A percentile compares a stretch with the other conserved stretches of the same genome.
Conservation (phyloP, 352 stramenopile species). For the Halophytophthora batemanensis region DNA sequence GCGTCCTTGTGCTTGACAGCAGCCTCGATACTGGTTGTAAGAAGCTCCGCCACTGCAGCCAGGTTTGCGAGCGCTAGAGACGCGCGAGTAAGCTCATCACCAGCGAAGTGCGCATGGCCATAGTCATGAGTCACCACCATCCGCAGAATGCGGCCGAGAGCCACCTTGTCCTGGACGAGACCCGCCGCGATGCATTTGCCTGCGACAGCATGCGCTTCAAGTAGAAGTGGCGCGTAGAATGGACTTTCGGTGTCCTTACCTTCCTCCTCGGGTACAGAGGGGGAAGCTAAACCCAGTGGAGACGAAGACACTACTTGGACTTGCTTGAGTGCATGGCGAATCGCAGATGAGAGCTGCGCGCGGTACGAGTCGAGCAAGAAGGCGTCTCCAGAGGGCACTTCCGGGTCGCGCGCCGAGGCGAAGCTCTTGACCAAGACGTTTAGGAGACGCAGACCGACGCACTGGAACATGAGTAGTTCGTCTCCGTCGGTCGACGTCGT, state of each 20-base stretch:
- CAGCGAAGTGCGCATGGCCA: slow-evolving; percentile 56
- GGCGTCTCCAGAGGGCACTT: slow-evolving; percentile 49
- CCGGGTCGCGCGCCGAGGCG: slow-evolving; percentile 52
- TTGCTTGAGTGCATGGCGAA: slow-evolving; percentile 76
- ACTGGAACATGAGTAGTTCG: slow-evolving; percentile 81
- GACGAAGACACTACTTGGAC: slow-evolving; percentile 25
- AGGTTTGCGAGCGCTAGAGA: slow-evolving; percentile 62
- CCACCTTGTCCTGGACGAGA: slow-evolving; percentile 73
- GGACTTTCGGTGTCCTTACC: slow-evolving; percentile 16
- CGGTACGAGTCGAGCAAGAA: slow-evolving; percentile 80
- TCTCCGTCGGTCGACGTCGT: slow-evolving; percentile 66
- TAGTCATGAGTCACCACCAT: slow-evolving; percentile 59
- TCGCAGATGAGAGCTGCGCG: slow-evolving; percentile 75
- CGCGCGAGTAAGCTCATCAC: slow-evolving; percentile 53
- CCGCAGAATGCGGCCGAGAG: slow-evolving; percentile 58
- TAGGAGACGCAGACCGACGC: slow-evolving; percentile 58
- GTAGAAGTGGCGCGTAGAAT: slow-evolving; percentile 62
- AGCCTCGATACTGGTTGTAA: slow-evolving; percentile 39
- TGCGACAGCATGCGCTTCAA: slow-evolving; percentile 68
- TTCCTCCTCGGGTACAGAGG: slow-evolving; percentile 13
- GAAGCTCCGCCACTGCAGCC: slow-evolving; percentile 51
- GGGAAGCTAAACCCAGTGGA: not conserved
- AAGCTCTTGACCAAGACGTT: slow-evolving; percentile 68
- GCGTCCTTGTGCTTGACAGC: slow-evolving; percentile 26
- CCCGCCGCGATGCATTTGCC: slow-evolving; percentile 46